A percentile compares a stretch with the other conserved stretches of the same genome.
Conservation (phyloP, 2,329 filamentous ascomycete genomes). For the Cercospora citrullina region DNA sequence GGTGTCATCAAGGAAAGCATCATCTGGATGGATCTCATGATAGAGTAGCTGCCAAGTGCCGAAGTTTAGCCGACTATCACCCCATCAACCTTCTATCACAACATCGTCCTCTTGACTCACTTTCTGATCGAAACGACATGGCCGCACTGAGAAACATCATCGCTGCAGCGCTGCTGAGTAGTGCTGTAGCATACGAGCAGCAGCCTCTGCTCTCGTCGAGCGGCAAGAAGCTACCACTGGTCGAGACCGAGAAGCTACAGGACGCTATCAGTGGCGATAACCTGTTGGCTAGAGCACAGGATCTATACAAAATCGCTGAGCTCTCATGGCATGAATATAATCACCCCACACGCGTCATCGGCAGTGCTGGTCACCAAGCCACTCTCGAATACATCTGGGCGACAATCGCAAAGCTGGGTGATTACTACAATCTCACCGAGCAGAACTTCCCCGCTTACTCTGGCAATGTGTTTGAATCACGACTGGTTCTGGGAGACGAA, state of each 20-base stretch:
- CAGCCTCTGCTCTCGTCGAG: constrained; percentile 17
- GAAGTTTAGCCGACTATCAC: constrained; percentile 3
- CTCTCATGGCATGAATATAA: constrained; percentile 60
- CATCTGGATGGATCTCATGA: constrained; percentile 1
- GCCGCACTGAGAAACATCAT: not conserved
- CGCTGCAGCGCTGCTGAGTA: not conserved
- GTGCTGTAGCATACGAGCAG: constrained; percentile 14
- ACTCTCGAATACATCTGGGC: constrained; percentile 37
- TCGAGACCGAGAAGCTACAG: constrained; percentile 52
- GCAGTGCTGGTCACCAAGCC: constrained; percentile 46
- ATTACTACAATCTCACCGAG: constrained; percentile 63
- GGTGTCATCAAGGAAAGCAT: not conserved
- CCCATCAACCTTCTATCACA: constrained; percentile 5
- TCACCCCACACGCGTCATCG: constrained; percentile 70
- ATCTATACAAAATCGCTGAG: constrained; percentile 64
- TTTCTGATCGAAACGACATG: not conserved
- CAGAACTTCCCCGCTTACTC: constrained; percentile 34
- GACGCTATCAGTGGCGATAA: constrained; percentile 56
- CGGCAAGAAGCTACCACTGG: constrained; percentile 20
- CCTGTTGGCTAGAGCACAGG: constrained; percentile 60
- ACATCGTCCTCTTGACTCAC: not conserved
- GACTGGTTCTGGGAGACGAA: constrained; percentile 55
- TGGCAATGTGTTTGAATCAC: constrained; percentile 33
- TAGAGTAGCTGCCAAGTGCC: not conserved
- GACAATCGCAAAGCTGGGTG: constrained; percentile 49